Conservation (phyloP, 805 yeast genomes). For the Barnettozyma siamensis region DNA sequence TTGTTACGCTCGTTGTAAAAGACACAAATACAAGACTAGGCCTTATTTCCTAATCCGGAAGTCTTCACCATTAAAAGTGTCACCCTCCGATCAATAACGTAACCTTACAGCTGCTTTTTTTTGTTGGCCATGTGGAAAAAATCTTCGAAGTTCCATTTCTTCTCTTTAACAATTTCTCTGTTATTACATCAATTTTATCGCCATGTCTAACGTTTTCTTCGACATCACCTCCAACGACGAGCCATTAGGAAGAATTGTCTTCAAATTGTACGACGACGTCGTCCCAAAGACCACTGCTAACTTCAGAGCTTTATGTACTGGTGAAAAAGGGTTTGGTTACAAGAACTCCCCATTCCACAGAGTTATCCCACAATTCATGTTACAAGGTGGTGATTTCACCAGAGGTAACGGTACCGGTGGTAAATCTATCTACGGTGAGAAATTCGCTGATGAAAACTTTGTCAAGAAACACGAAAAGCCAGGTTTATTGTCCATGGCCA, state of each 20-base stretch:
- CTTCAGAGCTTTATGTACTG: constrained; percentile 14
- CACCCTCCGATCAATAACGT: constrained; percentile 1
- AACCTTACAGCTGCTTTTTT: neutral
- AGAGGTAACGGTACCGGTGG: constrained; percentile 69
- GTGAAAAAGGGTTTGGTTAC: constrained; percentile 15
- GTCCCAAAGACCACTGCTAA: constrained; percentile 14
- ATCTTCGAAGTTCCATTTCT: neutral
- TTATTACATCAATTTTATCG: constrained; percentile 2
- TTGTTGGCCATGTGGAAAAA: neutral
- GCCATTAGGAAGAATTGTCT: constrained; percentile 76
- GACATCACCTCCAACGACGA: constrained; percentile 72
- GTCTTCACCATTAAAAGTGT: neutral
- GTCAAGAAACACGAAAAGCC: constrained; percentile 61
- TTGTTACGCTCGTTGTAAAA: too few relatives aligned
- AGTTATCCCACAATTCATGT: constrained; percentile 46
- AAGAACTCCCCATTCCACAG: constrained; percentile 13
- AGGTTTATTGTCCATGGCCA: constrained; percentile 72
- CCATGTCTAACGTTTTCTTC: constrained; percentile 72
- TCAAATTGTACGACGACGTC: constrained; percentile 80
- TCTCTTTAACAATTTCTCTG: neutral
- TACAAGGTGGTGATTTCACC: constrained; percentile 79
- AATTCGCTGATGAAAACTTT: constrained; percentile 67
- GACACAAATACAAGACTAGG: too few relatives aligned
- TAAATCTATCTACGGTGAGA: constrained; percentile 63
- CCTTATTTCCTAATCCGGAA: neutral